phyloP scores from a whole-genome alignment of 257 asterid species.

The Verbena officinalis region DNA sequence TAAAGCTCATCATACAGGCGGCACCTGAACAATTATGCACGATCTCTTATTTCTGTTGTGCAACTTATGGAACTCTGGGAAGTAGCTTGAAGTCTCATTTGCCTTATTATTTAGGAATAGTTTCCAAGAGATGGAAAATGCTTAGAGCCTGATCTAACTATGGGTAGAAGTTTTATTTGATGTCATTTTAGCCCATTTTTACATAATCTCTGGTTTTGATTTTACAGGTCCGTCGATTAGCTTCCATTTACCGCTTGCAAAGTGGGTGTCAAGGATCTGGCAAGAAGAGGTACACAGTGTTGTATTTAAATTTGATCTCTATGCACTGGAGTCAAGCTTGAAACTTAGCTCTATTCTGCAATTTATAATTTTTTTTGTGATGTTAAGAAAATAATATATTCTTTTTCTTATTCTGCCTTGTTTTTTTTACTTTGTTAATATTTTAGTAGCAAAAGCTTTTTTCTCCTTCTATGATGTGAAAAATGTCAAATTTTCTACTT shows the following conservation, averaged over 20 bases:
- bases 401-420: neutral
- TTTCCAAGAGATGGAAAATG: slow-evolving; percentile 2
- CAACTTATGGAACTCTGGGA: neutral
- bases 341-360: neutral
- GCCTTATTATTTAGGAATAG: neutral
- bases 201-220: slow-evolving; percentile 19
- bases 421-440: neutral
- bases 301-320: slow-evolving; percentile 17
- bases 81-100: slow-evolving; percentile 2
- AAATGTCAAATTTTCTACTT: neutral
- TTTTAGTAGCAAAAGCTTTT: neutral
- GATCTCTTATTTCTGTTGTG: neutral
- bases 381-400: neutral
- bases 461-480: neutral
- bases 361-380: neutral
- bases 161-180: neutral
- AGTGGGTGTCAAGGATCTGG: slow-evolving; percentile 87
- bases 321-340: slow-evolving; percentile 6
- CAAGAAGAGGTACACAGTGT: slow-evolving; percentile 70
- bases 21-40: too few relatives aligned
- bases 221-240: slow-evolving; percentile 71
- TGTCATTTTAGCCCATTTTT: slow-evolving; percentile 1
- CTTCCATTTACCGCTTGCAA: slow-evolving; percentile 73
- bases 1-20: neutral
- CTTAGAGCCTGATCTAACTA: neutral